Evolutionary conservation across 495 filamentous ascomycete genomes (phyloP).

Genomic region (Penicillium goetzii): DNA sequence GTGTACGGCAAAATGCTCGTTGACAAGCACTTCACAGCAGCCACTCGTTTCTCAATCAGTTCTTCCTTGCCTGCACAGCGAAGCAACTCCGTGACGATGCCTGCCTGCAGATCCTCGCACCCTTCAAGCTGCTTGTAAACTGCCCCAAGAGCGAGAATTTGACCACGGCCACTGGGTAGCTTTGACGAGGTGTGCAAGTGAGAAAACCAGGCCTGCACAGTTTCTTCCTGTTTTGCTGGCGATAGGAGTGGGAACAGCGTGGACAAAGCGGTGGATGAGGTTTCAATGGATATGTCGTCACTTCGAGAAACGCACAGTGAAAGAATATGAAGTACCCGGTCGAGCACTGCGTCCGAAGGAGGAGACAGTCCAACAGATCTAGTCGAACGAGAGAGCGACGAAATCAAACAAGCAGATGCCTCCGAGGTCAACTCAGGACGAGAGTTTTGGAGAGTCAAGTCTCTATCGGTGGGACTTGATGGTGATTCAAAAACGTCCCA

Average conservation of each 20-base stretch:
- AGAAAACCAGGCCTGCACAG: constrained; percentile 42
- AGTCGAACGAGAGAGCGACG: constrained; percentile 37
- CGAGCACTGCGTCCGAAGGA: constrained; percentile 35
- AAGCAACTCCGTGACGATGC: constrained; percentile 40
- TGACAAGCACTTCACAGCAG: constrained; percentile 62
- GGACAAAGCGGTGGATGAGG: constrained; percentile 50
- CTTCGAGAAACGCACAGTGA: constrained; percentile 47
- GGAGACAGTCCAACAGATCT: constrained; percentile 9
- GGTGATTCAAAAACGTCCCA: constrained; percentile 49
- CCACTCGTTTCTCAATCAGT: constrained; percentile 60
- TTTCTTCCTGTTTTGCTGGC: constrained; percentile 35
- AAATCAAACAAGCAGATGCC: constrained; percentile 60
- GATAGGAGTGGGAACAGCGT: constrained; percentile 48
- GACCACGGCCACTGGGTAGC: constrained; percentile 46
- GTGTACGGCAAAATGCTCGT: constrained; percentile 51
- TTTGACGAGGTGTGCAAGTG: constrained; percentile 44
- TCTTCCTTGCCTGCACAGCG: constrained; percentile 47
- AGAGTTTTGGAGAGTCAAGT: constrained; percentile 53
- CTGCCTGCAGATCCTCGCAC: constrained; percentile 25
- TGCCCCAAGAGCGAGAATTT: constrained; percentile 48
- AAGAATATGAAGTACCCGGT: constrained; percentile 45
- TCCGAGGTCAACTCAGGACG: constrained; percentile 73
- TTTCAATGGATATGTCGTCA: constrained; percentile 52
- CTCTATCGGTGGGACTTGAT: constrained; percentile 43
- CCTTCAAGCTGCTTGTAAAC: constrained; percentile 41